phyloP scores from a whole-genome alignment of 108 stramenopile species.

The Ochromonas danica region DNA sequence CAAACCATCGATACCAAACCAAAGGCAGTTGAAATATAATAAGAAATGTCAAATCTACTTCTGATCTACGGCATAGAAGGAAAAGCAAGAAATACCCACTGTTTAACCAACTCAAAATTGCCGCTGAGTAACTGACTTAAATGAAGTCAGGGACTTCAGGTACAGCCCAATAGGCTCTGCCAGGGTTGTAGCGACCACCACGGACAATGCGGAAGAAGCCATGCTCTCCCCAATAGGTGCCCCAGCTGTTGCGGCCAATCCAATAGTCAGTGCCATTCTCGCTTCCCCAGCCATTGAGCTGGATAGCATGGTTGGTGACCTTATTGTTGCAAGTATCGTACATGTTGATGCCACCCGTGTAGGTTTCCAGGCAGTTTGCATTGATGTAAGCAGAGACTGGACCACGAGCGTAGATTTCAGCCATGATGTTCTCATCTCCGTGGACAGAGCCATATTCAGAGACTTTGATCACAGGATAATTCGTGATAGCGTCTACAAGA shows the following conservation, averaged over 20 bases:
- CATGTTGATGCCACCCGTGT: constrained; percentile 29
- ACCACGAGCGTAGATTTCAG: constrained; percentile 41
- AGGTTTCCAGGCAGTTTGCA: constrained; percentile 34
- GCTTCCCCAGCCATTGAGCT: constrained; percentile 46
- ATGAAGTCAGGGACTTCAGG: constrained; percentile 24
- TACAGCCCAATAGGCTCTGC: constrained; percentile 24
- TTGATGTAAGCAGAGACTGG: constrained; percentile 46
- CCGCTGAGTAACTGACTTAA: constrained; percentile 1
- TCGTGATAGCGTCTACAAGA: background rate
- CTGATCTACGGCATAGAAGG: no score
- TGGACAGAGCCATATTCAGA: background rate
- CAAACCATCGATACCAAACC: background rate
- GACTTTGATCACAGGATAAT: background rate
- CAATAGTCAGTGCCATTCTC: constrained; percentile 52
- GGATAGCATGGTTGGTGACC: constrained; percentile 39
- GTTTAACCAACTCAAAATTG: no score
- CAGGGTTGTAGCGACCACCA: constrained; percentile 33
- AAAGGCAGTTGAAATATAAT: no score
- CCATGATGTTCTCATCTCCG: constrained; percentile 31
- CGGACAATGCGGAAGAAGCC: constrained; percentile 54
- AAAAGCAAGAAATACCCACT: no score
- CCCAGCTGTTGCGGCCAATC: constrained; percentile 57
- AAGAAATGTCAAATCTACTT: no score
- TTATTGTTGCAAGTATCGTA: constrained; percentile 26
- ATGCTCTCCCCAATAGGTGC: constrained; percentile 56